Evolutionary conservation across 805 yeast species (phyloP).

Genomic region (Brettanomyces bruxellensis): DNA sequence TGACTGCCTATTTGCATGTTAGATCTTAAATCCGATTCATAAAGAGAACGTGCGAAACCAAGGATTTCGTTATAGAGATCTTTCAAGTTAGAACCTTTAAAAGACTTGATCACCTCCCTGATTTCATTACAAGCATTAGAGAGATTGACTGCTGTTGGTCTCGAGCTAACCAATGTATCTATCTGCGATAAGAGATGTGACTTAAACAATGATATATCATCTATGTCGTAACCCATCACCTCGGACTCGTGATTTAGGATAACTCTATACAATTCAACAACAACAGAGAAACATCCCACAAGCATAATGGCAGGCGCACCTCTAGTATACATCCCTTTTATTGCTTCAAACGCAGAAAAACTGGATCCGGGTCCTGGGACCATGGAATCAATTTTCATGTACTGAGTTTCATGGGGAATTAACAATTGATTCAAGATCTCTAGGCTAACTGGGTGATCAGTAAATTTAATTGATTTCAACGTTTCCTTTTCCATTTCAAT

Average conservation of each 20-base stretch:
- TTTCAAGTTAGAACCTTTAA: conserved; percentile 10
- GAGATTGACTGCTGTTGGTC: conserved; percentile 95
- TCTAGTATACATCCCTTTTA: conserved; percentile 85
- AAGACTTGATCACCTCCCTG: conserved; percentile 17
- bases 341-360: conserved; percentile 72
- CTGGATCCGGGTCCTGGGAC: conserved; percentile 50
- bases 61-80: conserved; percentile 26
- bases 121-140: conserved; percentile 61
- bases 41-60: conserved; percentile 44
- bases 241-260: conserved; percentile 15
- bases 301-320: conserved; percentile 99
- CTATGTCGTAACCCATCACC: conserved; percentile 20
- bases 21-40: conserved; percentile 69
- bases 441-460: conserved; percentile 35
- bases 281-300: conserved; percentile 79
- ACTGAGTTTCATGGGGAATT: conserved; percentile 72
- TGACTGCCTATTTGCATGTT: conserved; percentile 71
- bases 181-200: conserved; percentile 36
- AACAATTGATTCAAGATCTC: conserved; percentile 71
- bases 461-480: conserved; percentile 62
- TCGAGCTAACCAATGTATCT: conserved; percentile 59
- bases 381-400: conserved; percentile 50
- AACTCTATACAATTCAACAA: conserved; percentile 50
- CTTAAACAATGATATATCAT: conserved; percentile 23
- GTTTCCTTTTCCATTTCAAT: conserved; percentile 18